Conservation (phyloP, 192 early-diverging fungal genomes). For the Linnemannia zychae region DNA sequence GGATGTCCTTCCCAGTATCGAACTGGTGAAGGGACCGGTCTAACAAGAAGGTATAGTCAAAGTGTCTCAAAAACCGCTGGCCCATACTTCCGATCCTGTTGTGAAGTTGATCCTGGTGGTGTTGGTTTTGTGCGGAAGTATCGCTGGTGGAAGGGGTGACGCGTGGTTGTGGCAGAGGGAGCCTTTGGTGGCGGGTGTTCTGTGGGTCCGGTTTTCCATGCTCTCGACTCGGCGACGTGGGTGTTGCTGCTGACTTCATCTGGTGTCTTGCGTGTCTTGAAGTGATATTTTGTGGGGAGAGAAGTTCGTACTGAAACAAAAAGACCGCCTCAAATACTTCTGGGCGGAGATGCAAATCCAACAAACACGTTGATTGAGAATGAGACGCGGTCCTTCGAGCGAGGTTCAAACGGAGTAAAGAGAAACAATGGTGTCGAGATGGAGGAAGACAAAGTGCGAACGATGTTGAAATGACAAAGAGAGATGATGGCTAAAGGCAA, state of each 20-base stretch:
- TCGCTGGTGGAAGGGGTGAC: neutral
- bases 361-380: too few relatives aligned
- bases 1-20: neutral
- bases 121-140: neutral
- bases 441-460: too few relatives aligned
- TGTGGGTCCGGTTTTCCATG: neutral
- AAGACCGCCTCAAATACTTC: too few relatives aligned
- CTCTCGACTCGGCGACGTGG: neutral
- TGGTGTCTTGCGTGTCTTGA: too few relatives aligned
- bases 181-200: neutral
- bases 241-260: neutral
- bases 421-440: too few relatives aligned
- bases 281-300: too few relatives aligned
- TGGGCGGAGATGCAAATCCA: too few relatives aligned
- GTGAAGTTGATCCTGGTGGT: neutral
- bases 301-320: too few relatives aligned
- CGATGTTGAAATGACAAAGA: neutral
- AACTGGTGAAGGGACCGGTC: neutral
- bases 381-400: too few relatives aligned
- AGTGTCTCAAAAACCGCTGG: neutral
- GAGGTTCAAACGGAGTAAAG: too few relatives aligned
- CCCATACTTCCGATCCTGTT: neutral
- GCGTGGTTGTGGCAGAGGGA: neutral
- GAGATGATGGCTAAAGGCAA: neutral
- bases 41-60: neutral